A percentile compares a stretch with the other conserved stretches of the same genome.
Conservation (phyloP, 805 yeast genomes). For the Ogataea polymorpha region DNA sequence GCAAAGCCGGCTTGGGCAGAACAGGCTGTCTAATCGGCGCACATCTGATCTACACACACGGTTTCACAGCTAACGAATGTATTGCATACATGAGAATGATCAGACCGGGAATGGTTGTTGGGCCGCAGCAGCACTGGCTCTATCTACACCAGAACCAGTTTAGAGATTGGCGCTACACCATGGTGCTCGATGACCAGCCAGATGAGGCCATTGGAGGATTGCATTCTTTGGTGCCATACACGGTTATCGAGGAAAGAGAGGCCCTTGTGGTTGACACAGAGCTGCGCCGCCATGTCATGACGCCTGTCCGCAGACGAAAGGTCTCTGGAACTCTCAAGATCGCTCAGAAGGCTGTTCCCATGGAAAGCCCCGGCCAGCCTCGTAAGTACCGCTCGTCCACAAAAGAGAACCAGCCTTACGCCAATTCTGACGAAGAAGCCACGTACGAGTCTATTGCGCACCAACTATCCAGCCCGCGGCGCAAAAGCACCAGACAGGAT, state of each 20-base stretch:
- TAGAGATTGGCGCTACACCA: constrained; percentile 93
- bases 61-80: constrained; percentile 95
- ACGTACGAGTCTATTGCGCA: constrained; percentile 24
- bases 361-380: constrained; percentile 96
- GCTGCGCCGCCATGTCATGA: constrained; percentile 45
- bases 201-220: constrained; percentile 66
- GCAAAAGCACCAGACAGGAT: constrained; percentile 16
- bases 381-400: constrained; percentile 55
- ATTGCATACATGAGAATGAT: constrained; percentile 95
- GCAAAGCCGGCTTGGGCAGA: constrained; percentile 97
- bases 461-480: constrained; percentile 25
- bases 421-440: constrained; percentile 36
- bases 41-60: constrained; percentile 91
- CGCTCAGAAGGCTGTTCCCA: constrained; percentile 74
- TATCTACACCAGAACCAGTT: constrained; percentile 94
- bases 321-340: constrained; percentile 67
- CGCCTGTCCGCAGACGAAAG: constrained; percentile 72
- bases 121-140: constrained; percentile 99
- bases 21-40: constrained; percentile 98
- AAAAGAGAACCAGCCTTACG: constrained; percentile 30
- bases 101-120: constrained; percentile 99
- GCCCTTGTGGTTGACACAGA: constrained; percentile 29
- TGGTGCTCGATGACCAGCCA: constrained; percentile 70
- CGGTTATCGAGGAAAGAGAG: constrained; percentile 54
- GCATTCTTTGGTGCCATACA: constrained; percentile 58